Evolutionary conservation across 257 asterid species (phyloP), one percentile per base, ranked within the genome.

Genomic region (Vinca minor): DNA sequence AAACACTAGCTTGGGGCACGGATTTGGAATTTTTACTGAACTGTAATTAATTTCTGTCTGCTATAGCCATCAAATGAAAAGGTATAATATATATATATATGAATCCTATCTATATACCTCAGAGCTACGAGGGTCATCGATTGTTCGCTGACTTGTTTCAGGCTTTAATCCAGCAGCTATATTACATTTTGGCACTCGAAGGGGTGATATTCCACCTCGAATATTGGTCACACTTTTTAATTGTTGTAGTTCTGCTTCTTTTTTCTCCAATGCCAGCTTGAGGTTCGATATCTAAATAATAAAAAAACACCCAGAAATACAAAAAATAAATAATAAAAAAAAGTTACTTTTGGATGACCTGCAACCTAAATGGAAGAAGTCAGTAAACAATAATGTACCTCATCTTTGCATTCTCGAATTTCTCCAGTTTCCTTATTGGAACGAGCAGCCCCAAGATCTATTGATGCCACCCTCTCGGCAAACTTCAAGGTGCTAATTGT

Each of bases 381-480:
- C 65, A 52, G n/a, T 18, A 36, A 52, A 61, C 62, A 69, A 65
- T 60, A 52, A 58, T 70, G 35, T 17, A 91, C 97, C 97, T 91
- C 96, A 0, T 88, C 96, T 76, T 84, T 91, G 64, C 75, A 79
- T 59, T 87, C 96, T 57, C 78, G 80, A 32, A 91, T 74, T 77
- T 87, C 96, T 65, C 86, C 74, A n/a, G 88, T 79, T 81, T 91
- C 97, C 77, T 83, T 87, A 65, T 84, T 91, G 35, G 96, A 84
- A 55, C 73, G 79, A 56, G 97, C 96, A 60, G 91, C 91, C 26
- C 97, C 97, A 60, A 91, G 85, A 64, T 91, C 83, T 59, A 88
- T 84, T n/a, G 96, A 79, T 21, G 94, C 89, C 59, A 91, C 97
- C 72, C 97, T 81, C 71, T 85, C 91, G 21, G 96, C 97, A 73